These are phyloP conservation scores for Magnolia changhungtana DNA, from an alignment of 164 flowering plant genomes.

Conservation along the genomic window DNA sequence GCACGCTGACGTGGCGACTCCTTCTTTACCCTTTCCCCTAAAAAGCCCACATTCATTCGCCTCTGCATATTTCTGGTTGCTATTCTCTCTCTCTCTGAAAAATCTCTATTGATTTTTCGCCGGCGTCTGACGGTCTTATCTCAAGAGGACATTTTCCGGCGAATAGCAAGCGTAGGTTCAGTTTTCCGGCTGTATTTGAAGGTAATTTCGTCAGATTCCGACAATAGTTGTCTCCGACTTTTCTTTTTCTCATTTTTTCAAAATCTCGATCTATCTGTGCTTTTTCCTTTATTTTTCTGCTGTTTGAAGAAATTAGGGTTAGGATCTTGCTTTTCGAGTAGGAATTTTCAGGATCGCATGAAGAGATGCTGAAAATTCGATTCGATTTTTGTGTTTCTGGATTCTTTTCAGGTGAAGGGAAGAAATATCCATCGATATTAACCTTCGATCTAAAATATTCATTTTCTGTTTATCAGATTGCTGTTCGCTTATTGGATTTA, in stretches of 20 bases:
- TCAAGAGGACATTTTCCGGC: neutral
- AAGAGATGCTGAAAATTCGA: neutral
- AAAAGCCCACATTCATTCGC: constrained; percentile 1
- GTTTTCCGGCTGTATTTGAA: neutral
- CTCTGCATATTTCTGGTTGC: neutral
- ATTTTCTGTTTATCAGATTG: neutral
- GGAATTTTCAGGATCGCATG: neutral
- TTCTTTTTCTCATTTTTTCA: neutral
- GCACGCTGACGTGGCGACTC: constrained; percentile 23
- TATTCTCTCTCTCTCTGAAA: neutral
- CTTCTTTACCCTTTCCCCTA: constrained; percentile 8
- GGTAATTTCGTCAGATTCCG: no score
- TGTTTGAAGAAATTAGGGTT: neutral
- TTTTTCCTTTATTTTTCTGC: neutral
- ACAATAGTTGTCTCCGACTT: neutral
- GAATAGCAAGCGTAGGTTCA: neutral
- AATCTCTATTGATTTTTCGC: neutral
- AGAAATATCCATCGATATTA: neutral
- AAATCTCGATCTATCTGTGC: neutral
- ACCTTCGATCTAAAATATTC: neutral
- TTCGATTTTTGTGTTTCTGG: neutral
- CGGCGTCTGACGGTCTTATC: neutral
- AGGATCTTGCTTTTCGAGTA: neutral
- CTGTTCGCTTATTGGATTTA: neutral
- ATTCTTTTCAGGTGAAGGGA: neutral